phyloP scores from a whole-genome alignment of 192 early-diverging fungal genomes.

The Coemansia sp. region DNA sequence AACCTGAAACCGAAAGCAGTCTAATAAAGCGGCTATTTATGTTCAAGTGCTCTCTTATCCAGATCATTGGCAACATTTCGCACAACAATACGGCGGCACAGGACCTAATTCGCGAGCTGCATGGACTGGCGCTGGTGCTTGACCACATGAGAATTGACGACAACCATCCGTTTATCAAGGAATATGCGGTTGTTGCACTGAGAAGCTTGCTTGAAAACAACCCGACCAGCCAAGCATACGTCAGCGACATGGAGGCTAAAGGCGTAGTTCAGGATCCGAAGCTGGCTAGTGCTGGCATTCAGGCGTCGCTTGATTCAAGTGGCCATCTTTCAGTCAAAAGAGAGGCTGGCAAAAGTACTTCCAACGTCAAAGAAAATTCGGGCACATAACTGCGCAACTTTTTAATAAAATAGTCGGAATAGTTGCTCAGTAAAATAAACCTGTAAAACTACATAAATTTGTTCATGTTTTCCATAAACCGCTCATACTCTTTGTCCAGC shows the following conservation, averaged over 20 bases:
- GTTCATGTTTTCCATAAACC: slow-evolving; percentile 62
- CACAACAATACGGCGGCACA: slow-evolving; percentile 23
- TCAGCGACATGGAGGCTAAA: slow-evolving; percentile 22
- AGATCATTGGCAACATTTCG: slow-evolving; percentile 37
- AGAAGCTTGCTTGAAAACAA: slow-evolving; percentile 34
- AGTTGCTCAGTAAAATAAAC: not conserved
- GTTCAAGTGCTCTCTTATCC: slow-evolving; percentile 50
- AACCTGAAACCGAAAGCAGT: not conserved
- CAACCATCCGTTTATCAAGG: slow-evolving; percentile 51
- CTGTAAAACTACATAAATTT: slow-evolving; percentile 12
- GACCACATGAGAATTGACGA: slow-evolving; percentile 52
- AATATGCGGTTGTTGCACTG: slow-evolving; percentile 47
- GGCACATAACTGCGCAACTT: no score
- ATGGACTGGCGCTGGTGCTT: slow-evolving; percentile 42
- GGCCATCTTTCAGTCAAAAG: slow-evolving; percentile 6
- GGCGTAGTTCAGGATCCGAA: slow-evolving; percentile 15
- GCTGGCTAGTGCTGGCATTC: slow-evolving; percentile 12
- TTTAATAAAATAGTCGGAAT: no score
- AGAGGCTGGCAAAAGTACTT: not conserved
- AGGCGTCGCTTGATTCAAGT: slow-evolving; percentile 1
- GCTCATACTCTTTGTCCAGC: slow-evolving; percentile 63
- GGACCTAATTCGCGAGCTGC: slow-evolving; percentile 40
- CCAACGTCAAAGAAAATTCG: no score
- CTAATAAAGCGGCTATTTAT: slow-evolving; percentile 28
- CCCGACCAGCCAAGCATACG: slow-evolving; percentile 33